Conservation (phyloP, 495 filamentous ascomycete species). For the Hypoxylon lienhwacheense region DNA sequence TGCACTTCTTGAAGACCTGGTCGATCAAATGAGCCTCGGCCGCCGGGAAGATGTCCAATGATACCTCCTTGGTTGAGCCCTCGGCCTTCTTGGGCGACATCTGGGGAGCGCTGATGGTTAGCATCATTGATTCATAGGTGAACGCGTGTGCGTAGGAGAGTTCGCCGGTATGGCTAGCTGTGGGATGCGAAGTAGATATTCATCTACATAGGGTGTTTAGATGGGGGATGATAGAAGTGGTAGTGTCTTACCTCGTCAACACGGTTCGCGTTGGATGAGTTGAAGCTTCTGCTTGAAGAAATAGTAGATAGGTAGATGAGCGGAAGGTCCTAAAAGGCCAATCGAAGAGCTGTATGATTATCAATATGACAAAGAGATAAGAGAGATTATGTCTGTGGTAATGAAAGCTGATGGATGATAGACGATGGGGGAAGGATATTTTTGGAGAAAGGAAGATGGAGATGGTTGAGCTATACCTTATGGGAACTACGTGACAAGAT, state of each 20-base stretch:
- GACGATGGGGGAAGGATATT: too few relatives aligned
- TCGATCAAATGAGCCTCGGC: slow-evolving; percentile 23
- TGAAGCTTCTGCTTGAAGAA: neutral
- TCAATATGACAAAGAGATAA: too few relatives aligned
- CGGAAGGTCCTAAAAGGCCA: too few relatives aligned
- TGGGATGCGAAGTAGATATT: too few relatives aligned
- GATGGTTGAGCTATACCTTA: too few relatives aligned
- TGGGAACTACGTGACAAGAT: too few relatives aligned
- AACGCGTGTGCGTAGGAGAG: neutral
- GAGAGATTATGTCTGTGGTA: too few relatives aligned
- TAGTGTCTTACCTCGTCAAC: neutral
- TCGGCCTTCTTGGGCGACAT: slow-evolving; percentile 8
- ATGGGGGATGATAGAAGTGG: neutral
- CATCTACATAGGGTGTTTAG: too few relatives aligned
- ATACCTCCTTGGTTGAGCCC: neutral
- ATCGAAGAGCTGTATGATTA: too few relatives aligned
- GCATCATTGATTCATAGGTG: neutral
- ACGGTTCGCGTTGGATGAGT: neutral
- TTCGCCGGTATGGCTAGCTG: neutral
- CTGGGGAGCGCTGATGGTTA: neutral
- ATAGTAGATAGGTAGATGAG: neutral
- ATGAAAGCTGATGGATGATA: too few relatives aligned
- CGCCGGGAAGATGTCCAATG: neutral
- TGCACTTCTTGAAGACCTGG: slow-evolving; percentile 21
- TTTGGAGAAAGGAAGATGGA: too few relatives aligned